Evolutionary conservation across 768 basidiomycete species (phyloP), one percentile per base, ranked within the genome.

Genomic region (Amanita pseudoporphyria): DNA sequence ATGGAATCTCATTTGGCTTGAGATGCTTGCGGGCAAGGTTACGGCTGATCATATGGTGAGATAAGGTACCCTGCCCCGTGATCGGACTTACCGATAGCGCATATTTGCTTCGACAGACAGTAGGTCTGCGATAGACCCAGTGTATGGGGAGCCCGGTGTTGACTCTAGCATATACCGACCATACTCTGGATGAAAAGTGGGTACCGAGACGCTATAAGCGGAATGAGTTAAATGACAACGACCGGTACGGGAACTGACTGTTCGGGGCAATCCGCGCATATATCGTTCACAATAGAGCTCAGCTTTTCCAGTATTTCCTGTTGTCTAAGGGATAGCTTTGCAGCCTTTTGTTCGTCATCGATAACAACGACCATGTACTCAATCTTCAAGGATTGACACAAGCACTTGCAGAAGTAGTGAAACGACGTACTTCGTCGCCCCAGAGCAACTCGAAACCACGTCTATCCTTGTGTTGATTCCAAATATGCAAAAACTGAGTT

Each of bases 101-200:
- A 99, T 99, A 66, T 98, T 93, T 41, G 72, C 68, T 68, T 99
- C 95, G 5, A 99, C 94, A 5, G 84, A 78, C 32, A 98, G 72
- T 16, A 98, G 75, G 64, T 95, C 92, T 21, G 75, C 73, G 35
- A 98, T 79, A 13, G 79, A 84, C 9, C 90, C 92, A 5, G 89
- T 86, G 68, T 97, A 98, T 2, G 96, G 96, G 43, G 84, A 81
- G 2, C 96, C 96, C 0, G 96, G 96, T 0, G 95, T 99, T 2
- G 92, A 92, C 64, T 99, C 96, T 46, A 99, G 76, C 96, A 99
- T 99, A 70, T 89, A 98, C 33, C 94, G 79, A 35, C 96, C 96
- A 69, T 97, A 99, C 66, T 99, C 96, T 14, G 95, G 95, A 62
- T 98, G 96, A 61, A 94, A 98, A 10, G 84, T 87, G 2, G 96